Conservation (phyloP, 495 filamentous ascomycete genomes). For the Lepidopterella palustris region DNA sequence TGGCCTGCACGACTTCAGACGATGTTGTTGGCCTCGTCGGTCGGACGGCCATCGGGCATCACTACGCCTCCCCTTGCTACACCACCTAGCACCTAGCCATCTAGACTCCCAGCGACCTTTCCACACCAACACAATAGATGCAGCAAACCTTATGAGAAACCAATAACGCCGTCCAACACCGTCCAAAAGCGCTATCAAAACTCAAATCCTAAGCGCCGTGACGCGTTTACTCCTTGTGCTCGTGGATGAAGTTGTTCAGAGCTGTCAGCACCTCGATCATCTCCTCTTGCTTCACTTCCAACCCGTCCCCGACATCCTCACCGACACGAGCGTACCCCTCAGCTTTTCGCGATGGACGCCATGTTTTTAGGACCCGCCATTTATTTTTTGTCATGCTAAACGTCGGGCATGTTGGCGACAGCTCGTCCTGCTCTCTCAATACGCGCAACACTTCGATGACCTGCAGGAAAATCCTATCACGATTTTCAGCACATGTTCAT, state of each 20-base stretch:
- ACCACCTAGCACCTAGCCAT: too few relatives aligned
- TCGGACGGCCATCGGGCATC: too few relatives aligned
- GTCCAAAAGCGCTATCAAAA: too few relatives aligned
- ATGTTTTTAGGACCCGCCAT: constrained; percentile 17
- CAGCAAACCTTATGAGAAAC: too few relatives aligned
- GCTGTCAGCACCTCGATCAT: constrained; percentile 22
- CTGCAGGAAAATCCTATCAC: constrained; percentile 23
- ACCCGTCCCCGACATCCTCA: constrained; percentile 15
- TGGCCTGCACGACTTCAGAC: too few relatives aligned
- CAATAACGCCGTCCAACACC: too few relatives aligned
- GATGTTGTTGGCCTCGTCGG: too few relatives aligned
- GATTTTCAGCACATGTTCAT: not conserved
- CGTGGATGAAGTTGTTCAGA: constrained; percentile 27
- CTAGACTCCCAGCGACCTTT: too few relatives aligned
- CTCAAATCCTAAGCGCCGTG: too few relatives aligned
- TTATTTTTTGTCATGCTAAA: constrained; percentile 15
- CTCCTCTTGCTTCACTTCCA: constrained; percentile 17
- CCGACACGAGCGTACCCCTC: constrained; percentile 18
- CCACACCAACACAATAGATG: too few relatives aligned
- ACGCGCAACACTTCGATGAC: constrained; percentile 14
- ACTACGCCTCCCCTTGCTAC: too few relatives aligned
- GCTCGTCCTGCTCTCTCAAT: constrained; percentile 18
- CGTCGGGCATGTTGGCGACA: constrained; percentile 17
- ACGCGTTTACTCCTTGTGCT: constrained; percentile 18
- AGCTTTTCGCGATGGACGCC: constrained; percentile 13